These are phyloP conservation scores for Dorcoceras hygrometricum DNA, from an alignment of 257 asterid species.

Conservation along the genomic window DNA sequence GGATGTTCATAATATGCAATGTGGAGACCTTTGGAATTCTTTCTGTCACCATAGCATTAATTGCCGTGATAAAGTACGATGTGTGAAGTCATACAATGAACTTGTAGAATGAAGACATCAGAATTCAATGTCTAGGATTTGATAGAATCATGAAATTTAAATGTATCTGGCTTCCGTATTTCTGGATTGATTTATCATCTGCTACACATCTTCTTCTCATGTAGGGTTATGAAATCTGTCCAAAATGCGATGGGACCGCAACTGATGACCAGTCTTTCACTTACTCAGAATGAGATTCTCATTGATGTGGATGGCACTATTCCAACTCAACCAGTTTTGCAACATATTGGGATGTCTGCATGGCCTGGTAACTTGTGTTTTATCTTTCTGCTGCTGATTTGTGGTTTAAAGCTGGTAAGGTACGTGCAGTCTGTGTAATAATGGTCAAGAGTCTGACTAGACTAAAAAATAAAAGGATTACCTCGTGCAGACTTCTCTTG, in stretches of 20 bases:
- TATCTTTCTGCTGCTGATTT: slow-evolving; percentile 26
- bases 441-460: slow-evolving; percentile 8
- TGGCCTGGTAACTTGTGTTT: slow-evolving; percentile 75
- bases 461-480: not conserved
- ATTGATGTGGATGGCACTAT: slow-evolving; percentile 74
- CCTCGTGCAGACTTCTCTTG: not conserved
- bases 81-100: slow-evolving; percentile 12
- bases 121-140: slow-evolving; percentile 20
- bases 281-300: slow-evolving; percentile 74
- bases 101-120: not conserved
- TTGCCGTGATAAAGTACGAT: not conserved
- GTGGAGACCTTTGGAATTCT: not conserved
- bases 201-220: slow-evolving; percentile 25
- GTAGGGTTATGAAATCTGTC: slow-evolving; percentile 71
- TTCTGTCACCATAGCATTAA: slow-evolving; percentile 5
- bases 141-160: slow-evolving; percentile 16
- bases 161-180: slow-evolving; percentile 2
- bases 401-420: slow-evolving; percentile 19
- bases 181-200: slow-evolving; percentile 21
- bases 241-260: slow-evolving; percentile 59
- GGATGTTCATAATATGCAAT: slow-evolving; percentile 12
- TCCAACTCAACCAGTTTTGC: slow-evolving; percentile 85
- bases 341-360: slow-evolving; percentile 87
- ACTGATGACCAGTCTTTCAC: slow-evolving; percentile 59
- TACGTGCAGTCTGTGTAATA: slow-evolving; percentile 14